Conservation (phyloP, 106 monocot genomes). For the Agapanthus africanus region DNA sequence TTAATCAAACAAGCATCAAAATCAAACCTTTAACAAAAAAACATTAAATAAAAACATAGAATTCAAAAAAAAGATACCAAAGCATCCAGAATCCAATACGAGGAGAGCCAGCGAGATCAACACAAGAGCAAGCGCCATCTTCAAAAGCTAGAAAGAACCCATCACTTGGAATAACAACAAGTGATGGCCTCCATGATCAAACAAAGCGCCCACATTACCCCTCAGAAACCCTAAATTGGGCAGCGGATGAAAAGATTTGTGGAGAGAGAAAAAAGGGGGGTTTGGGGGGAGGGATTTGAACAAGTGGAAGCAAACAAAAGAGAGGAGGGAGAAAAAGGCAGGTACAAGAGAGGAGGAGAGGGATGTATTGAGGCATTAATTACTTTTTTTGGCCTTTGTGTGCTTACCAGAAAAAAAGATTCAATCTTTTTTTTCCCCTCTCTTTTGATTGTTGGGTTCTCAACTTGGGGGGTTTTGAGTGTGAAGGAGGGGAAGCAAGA, state of each 20-base stretch:
- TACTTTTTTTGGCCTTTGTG: not conserved
- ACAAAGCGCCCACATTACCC: not conserved
- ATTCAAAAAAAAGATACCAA: not conserved
- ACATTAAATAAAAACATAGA: not conserved
- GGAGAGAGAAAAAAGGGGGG: not conserved
- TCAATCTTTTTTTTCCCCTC: no score
- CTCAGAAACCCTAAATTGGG: not conserved
- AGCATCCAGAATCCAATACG: not conserved
- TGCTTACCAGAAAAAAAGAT: no score
- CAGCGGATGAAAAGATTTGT: not conserved
- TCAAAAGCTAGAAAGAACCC: not conserved
- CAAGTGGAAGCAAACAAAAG: not conserved
- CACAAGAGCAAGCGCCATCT: not conserved
- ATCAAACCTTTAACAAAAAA: not conserved
- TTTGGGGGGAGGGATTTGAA: not conserved
- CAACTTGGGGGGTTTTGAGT: no score
- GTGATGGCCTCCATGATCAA: not conserved
- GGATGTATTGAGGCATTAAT: not conserved
- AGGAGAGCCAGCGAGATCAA: not conserved
- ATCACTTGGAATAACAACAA: not conserved
- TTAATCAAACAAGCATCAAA: not conserved
- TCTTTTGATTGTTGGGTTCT: no score
- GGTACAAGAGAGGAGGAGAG: not conserved
- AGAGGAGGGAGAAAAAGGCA: not conserved
- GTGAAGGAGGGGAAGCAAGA: no score